phyloP scores from a whole-genome alignment of 2,329 filamentous ascomycete genomes.

The Boeremia lycopersici region DNA sequence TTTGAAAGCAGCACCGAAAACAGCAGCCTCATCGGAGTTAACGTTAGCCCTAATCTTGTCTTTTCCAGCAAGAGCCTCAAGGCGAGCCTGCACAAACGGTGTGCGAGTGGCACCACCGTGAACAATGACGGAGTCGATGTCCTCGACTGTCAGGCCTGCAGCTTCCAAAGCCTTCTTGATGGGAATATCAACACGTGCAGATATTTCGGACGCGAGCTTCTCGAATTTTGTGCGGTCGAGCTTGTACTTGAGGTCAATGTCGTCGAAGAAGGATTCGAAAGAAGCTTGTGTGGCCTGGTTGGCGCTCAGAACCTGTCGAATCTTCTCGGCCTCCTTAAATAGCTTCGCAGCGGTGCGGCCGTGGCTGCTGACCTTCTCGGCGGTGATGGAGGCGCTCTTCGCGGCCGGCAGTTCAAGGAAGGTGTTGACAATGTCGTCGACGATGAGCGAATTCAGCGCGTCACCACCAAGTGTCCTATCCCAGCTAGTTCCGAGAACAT shows the following conservation, averaged over 20 bases:
- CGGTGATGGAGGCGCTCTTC: conserved; percentile 67
- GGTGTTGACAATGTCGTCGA: conserved; percentile 84
- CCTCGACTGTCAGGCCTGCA: conserved; percentile 73
- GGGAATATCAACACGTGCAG: conserved; percentile 69
- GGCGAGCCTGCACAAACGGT: conserved; percentile 88
- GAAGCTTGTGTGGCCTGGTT: conserved; percentile 80
- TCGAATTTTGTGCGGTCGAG: conserved; percentile 82
- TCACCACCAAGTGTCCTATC: conserved; percentile 91
- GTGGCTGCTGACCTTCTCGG: conserved; percentile 70
- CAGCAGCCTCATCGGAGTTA: conserved; percentile 95
- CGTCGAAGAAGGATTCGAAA: conserved; percentile 90
- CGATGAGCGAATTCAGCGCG: conserved; percentile 81
- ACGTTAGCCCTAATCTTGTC: conserved; percentile 91
- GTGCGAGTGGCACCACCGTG: conserved; percentile 90
- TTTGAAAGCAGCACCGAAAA: conserved; percentile 94
- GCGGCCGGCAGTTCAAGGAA: conserved; percentile 71
- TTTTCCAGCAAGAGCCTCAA: conserved; percentile 75
- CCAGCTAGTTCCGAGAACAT: conserved; percentile 85
- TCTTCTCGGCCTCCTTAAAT: conserved; percentile 87
- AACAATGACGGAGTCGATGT: conserved; percentile 89
- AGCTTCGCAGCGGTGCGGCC: conserved; percentile 87
- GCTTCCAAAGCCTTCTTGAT: conserved; percentile 76
- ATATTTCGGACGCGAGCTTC: conserved; percentile 71
- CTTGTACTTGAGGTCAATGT: conserved; percentile 93
- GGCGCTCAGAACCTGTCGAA: conserved; percentile 89